Percentiles rank a stretch among this genome's conserved stretches.
These are phyloP conservation scores for Rhizopogon salebrosus DNA, from an alignment of 768 basidiomycete species.

Conservation along the genomic window DNA sequence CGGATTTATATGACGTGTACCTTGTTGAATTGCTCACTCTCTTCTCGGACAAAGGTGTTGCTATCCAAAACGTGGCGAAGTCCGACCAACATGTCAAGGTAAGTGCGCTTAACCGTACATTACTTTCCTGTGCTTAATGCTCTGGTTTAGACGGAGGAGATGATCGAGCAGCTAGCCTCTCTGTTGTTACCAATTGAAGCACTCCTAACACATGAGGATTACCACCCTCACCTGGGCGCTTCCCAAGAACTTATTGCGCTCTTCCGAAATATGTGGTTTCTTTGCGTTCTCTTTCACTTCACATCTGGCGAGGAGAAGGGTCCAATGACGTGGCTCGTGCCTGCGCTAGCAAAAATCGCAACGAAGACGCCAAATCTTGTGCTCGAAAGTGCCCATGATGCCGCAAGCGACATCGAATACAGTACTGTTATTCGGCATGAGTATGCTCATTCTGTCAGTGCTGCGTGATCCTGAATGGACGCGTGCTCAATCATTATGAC, in stretches of 20 bases:
- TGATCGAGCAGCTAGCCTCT: constrained; percentile 84
- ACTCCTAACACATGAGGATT: constrained; percentile 66
- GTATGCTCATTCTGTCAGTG: constrained; percentile 66
- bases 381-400: constrained; percentile 76
- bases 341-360: constrained; percentile 76
- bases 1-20: constrained; percentile 77
- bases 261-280: constrained; percentile 93
- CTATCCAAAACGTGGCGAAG: constrained; percentile 77
- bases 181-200: constrained; percentile 89
- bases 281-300: constrained; percentile 84
- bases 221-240: constrained; percentile 51
- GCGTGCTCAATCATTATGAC: constrained; percentile 5
- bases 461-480: background rate
- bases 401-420: constrained; percentile 86
- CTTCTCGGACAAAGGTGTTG: constrained; percentile 88
- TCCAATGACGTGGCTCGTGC: constrained; percentile 75
- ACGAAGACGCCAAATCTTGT: constrained; percentile 83
- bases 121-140: background rate
- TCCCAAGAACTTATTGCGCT: constrained; percentile 60
- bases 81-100: constrained; percentile 67
- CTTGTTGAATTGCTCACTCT: constrained; percentile 79
- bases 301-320: constrained; percentile 49
- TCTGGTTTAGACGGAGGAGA: constrained; percentile 60
- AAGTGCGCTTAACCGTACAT: constrained; percentile 3
- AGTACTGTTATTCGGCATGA: constrained; percentile 87